phyloP scores from a whole-genome alignment of 1,139 yeast genomes.

The Taphrina pruni region DNA sequence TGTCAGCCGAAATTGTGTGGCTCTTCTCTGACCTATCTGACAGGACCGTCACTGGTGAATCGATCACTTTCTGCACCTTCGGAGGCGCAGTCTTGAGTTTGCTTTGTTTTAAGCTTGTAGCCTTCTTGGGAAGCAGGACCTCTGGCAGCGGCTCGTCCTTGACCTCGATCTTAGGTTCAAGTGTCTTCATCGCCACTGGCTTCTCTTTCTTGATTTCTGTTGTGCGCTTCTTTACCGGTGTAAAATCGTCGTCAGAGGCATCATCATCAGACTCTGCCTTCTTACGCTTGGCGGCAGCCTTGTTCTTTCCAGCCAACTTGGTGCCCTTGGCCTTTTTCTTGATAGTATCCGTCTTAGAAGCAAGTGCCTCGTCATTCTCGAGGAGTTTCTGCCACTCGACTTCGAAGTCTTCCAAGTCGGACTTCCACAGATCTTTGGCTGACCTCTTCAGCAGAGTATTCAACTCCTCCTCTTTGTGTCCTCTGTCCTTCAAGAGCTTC shows the following conservation, averaged over 20 bases:
- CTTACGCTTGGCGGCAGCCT: slow-evolving; percentile 46
- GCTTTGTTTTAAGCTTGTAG: background rate
- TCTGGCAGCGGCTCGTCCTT: slow-evolving; percentile 1
- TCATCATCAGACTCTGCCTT: slow-evolving; percentile 45
- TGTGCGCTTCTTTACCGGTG: slow-evolving; percentile 29
- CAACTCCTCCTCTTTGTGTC: slow-evolving; percentile 73
- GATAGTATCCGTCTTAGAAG: slow-evolving; percentile 49
- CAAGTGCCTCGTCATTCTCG: slow-evolving; percentile 59
- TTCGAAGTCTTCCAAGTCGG: slow-evolving; percentile 76
- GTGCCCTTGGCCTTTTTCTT: slow-evolving; percentile 34
- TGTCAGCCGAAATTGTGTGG: background rate
- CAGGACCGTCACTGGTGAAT: slow-evolving; percentile 21
- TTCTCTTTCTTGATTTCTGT: background rate
- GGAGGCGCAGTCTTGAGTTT: background rate
- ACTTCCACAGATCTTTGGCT: slow-evolving; percentile 88
- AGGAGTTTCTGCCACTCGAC: slow-evolving; percentile 70
- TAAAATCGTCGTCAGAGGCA: slow-evolving; percentile 42
- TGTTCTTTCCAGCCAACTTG: slow-evolving; percentile 46
- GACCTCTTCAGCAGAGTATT: slow-evolving; percentile 67
- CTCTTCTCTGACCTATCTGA: slow-evolving; percentile 17
- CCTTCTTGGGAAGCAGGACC: background rate
- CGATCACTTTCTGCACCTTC: slow-evolving; percentile 11
- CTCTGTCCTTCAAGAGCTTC: slow-evolving; percentile 72
- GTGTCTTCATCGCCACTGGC: background rate
- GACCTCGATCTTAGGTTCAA: slow-evolving; percentile 5